Evolutionary conservation across 768 basidiomycete species (phyloP).

Genomic region (Auriscalpium vulgare): DNA sequence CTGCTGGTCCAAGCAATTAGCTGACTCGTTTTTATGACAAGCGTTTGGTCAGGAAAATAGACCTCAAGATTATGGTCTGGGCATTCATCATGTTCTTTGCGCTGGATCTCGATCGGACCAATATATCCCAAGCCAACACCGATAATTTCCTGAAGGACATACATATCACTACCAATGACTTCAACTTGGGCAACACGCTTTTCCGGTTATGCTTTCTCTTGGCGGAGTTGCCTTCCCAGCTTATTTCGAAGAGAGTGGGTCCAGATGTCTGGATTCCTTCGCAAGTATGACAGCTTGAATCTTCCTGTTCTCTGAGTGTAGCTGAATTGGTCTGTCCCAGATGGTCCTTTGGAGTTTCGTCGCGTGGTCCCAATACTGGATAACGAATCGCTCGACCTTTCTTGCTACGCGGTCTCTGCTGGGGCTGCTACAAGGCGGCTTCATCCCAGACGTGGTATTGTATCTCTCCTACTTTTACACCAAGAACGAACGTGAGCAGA

Average conservation of each 20-base stretch:
- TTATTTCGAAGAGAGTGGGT: slow-evolving; percentile 59
- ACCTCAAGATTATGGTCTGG: slow-evolving; percentile 53
- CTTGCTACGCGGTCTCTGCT: slow-evolving; percentile 46
- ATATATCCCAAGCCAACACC: slow-evolving; percentile 58
- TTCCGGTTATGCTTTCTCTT: slow-evolving; percentile 32
- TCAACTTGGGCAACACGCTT: slow-evolving; percentile 55
- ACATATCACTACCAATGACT: slow-evolving; percentile 52
- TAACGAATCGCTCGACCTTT: slow-evolving; percentile 44
- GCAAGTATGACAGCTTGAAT: slow-evolving; percentile 29
- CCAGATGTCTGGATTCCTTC: slow-evolving; percentile 61
- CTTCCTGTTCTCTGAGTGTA: background rate
- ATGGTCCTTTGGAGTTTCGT: slow-evolving; percentile 52
- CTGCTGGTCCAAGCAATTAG: background rate
- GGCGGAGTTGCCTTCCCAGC: slow-evolving; percentile 58
- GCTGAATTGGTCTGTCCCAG: slow-evolving; percentile 18
- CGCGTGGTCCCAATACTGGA: slow-evolving; percentile 52
- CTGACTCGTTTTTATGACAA: slow-evolving; percentile 15
- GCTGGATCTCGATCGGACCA: slow-evolving; percentile 50
- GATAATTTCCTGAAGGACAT: slow-evolving; percentile 64
- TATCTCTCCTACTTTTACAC: slow-evolving; percentile 64
- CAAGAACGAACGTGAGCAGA: slow-evolving; percentile 39
- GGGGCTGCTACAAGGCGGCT: slow-evolving; percentile 57
- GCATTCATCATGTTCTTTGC: slow-evolving; percentile 58
- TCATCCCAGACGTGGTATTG: slow-evolving; percentile 56
- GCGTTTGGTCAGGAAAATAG: slow-evolving; percentile 51